Evolutionary conservation across 164 flowering plant genomes (phyloP).

Genomic region (Nymphaea thermarum): DNA sequence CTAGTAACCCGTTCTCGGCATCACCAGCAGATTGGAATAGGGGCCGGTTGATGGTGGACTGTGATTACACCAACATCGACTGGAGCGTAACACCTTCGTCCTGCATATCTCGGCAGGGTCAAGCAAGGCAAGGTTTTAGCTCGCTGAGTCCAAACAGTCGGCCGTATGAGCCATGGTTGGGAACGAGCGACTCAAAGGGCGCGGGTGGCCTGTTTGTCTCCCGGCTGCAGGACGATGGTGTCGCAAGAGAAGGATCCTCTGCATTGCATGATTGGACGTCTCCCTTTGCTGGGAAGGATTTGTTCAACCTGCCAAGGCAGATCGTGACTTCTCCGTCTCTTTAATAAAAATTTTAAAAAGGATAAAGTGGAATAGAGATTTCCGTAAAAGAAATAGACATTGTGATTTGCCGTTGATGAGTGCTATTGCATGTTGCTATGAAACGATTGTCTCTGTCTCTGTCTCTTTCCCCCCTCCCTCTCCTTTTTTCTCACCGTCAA

Average conservation of each 20-base stretch:
- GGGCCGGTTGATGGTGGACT: slow-evolving; percentile 26
- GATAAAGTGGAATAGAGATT: neutral
- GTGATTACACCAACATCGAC: slow-evolving; percentile 63
- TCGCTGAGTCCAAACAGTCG: neutral
- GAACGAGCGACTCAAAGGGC: slow-evolving; percentile 4
- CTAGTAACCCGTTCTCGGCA: slow-evolving; percentile 43
- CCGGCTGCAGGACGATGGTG: slow-evolving; percentile 39
- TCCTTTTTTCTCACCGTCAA: too few species aligned
- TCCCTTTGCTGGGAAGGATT: slow-evolving; percentile 56
- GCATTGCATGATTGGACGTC: slow-evolving; percentile 61
- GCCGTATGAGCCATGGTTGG: neutral
- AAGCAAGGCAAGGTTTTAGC: neutral
- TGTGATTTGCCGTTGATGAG: slow-evolving; percentile 10
- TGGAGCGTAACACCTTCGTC: slow-evolving; percentile 31
- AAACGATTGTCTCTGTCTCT: neutral
- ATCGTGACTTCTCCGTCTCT: slow-evolving; percentile 60
- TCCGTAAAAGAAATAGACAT: slow-evolving; percentile 5
- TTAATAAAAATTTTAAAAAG: slow-evolving; percentile 11
- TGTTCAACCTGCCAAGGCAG: slow-evolving; percentile 56
- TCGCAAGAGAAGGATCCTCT: slow-evolving; percentile 13
- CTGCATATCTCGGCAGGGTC: neutral
- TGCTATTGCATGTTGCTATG: neutral
- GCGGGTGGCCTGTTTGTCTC: slow-evolving; percentile 1
- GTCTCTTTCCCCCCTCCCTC: neutral
- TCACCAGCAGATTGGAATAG: slow-evolving; percentile 45